Conservation (phyloP, 2,329 filamentous ascomycete species). For the Paecilomyces niveus region DNA sequence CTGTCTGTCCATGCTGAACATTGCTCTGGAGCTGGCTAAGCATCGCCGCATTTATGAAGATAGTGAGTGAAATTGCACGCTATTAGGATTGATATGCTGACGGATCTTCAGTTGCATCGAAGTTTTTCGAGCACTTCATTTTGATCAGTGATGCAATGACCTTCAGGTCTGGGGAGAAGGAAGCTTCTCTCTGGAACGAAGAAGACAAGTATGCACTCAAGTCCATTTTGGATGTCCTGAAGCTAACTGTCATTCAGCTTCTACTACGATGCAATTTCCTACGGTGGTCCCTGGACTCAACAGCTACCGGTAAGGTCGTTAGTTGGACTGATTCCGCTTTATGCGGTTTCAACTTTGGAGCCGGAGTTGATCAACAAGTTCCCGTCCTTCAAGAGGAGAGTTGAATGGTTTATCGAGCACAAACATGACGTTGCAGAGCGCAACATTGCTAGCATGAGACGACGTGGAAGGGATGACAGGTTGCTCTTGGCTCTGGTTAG, state of each 20-base stretch:
- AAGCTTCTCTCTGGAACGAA: slow-evolving; percentile 91
- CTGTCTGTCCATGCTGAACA: slow-evolving; percentile 93
- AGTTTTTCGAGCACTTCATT: slow-evolving; percentile 98
- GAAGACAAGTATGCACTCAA: slow-evolving; percentile 55
- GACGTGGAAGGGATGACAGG: slow-evolving; percentile 82
- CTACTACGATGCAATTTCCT: slow-evolving; percentile 97
- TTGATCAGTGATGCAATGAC: slow-evolving; percentile 98
- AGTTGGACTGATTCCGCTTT: slow-evolving; percentile 88
- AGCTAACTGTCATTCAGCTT: slow-evolving; percentile 48
- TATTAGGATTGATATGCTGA: slow-evolving; percentile 4
- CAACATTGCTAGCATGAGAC: slow-evolving; percentile 89
- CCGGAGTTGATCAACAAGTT: slow-evolving; percentile 89
- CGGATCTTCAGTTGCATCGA: slow-evolving; percentile 63
- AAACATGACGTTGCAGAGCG: slow-evolving; percentile 78
- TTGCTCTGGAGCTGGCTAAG: slow-evolving; percentile 88
- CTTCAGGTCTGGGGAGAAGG: slow-evolving; percentile 63
- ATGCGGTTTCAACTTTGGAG: slow-evolving; percentile 84
- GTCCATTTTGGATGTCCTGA: background rate
- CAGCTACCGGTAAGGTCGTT: slow-evolving; percentile 88
- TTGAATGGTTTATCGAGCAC: slow-evolving; percentile 92
- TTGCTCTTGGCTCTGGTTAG: slow-evolving; percentile 85
- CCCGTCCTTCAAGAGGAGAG: slow-evolving; percentile 83
- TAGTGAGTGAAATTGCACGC: slow-evolving; percentile 26
- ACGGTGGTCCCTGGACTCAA: slow-evolving; percentile 87
- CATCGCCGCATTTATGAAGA: slow-evolving; percentile 94